These are phyloP conservation scores for Aspergillus jensenii DNA, from an alignment of 2,329 filamentous ascomycete species.

Conservation along the genomic window DNA sequence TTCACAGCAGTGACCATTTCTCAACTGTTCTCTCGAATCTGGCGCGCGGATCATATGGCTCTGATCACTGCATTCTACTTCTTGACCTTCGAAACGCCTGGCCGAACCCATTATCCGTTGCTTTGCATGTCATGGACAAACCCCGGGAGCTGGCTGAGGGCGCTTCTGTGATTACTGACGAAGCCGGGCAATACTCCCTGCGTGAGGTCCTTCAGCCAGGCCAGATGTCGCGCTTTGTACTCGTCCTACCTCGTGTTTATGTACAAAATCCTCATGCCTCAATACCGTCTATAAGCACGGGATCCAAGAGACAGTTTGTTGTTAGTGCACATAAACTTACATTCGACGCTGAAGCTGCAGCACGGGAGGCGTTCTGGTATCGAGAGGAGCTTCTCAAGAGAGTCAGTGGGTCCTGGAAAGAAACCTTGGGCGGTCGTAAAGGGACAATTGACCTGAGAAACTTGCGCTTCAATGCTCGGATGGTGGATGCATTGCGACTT, in stretches of 20 bases:
- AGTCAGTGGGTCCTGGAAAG: conserved; percentile 71
- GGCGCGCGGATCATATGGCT: conserved; percentile 41
- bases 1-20: conserved; percentile 42
- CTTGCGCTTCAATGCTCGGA: conserved; percentile 70
- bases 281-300: conserved; percentile 77
- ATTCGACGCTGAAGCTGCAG: conserved; percentile 74
- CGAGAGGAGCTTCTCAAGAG: conserved; percentile 74
- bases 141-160: conserved; percentile 11
- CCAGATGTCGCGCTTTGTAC: conserved; percentile 69
- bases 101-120: conserved; percentile 74
- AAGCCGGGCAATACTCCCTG: conserved; percentile 30
- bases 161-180: conserved; percentile 11
- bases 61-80: conserved; percentile 74
- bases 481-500: conserved; percentile 80
- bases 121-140: conserved; percentile 51
- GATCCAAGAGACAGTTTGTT: conserved; percentile 87
- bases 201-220: conserved; percentile 55
- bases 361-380: conserved; percentile 87
- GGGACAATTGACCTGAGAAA: conserved; percentile 76
- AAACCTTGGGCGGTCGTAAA: conserved; percentile 55
- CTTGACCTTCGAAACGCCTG: conserved; percentile 87
- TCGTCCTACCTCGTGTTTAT: conserved; percentile 74
- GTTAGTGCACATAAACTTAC: conserved; percentile 77
- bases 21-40: conserved; percentile 47
- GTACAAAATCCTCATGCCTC: conserved; percentile 73